These are phyloP conservation scores for Jatropha podagrica DNA, from an alignment of 441 rosid species.

Conservation along the genomic window DNA sequence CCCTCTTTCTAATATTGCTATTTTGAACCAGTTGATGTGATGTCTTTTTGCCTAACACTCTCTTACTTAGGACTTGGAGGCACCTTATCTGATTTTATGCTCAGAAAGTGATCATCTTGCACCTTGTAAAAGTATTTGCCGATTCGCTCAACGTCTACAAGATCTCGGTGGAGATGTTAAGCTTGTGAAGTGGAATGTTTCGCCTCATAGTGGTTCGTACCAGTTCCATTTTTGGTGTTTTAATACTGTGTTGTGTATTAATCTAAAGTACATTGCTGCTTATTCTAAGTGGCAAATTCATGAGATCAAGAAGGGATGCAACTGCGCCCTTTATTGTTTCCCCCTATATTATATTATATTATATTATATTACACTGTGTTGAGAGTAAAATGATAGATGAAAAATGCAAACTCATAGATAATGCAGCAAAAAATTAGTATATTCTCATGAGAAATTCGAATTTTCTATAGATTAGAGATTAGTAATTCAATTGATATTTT, in stretches of 20 bases:
- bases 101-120: conserved; percentile 80
- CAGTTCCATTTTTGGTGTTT: conserved; percentile 8
- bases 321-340: background rate
- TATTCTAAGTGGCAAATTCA: background rate
- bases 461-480: background rate
- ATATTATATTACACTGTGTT: background rate
- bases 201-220: conserved; percentile 73
- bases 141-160: conserved; percentile 55
- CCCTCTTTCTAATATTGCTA: background rate
- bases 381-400: background rate
- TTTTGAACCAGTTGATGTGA: conserved; percentile 13
- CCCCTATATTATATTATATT: no score
- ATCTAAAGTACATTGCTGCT: background rate
- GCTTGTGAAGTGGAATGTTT: conserved; percentile 69
- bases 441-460: background rate
- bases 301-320: background rate
- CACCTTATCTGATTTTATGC: conserved; percentile 86
- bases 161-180: conserved; percentile 80
- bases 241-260: background rate
- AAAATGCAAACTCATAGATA: background rate
- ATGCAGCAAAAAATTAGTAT: background rate
- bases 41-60: conserved; percentile 6
- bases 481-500: background rate
- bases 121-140: conserved; percentile 49
- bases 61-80: conserved; percentile 57